phyloP scores from a whole-genome alignment of 2,329 filamentous ascomycete species.

The Alternaria sp. region DNA sequence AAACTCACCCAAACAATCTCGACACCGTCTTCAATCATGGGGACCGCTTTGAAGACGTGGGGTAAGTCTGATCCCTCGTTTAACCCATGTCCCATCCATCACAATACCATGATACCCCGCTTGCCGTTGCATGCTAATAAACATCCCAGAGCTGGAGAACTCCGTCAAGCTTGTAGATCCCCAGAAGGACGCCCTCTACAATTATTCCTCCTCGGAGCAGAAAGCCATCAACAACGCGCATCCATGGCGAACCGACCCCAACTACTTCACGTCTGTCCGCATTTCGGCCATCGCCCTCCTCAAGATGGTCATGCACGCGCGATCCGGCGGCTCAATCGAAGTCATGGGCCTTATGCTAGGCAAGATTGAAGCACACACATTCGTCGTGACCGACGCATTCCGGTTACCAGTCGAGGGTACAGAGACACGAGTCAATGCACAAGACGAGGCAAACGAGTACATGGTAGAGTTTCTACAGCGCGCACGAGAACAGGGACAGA shows the following conservation, averaged over 20 bases:
- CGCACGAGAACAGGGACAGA: conserved; percentile 76
- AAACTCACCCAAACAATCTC: conserved; percentile 11
- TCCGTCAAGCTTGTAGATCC: conserved; percentile 82
- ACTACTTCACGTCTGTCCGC: conserved; percentile 92
- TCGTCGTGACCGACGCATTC: conserved; percentile 94
- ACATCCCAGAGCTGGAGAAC: conserved; percentile 82
- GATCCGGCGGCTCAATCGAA: conserved; percentile 90
- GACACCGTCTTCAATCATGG: conserved; percentile 36
- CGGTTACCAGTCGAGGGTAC: conserved; percentile 95
- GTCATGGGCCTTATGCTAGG: conserved; percentile 99
- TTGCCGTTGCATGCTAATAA: conserved; percentile 24
- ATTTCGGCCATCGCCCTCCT: conserved; percentile 93
- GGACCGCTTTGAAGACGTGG: conserved; percentile 49
- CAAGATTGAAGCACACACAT: conserved; percentile 83
- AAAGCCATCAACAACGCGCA: conserved; percentile 69
- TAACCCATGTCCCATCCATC: background rate
- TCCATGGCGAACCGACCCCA: conserved; percentile 80
- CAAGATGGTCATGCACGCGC: conserved; percentile 99
- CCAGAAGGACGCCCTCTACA: conserved; percentile 89
- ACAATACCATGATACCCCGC: conserved; percentile 20
- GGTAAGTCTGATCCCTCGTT: conserved; percentile 31
- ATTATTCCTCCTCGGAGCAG: conserved; percentile 75
- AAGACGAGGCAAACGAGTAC: conserved; percentile 96
- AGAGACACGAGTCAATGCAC: conserved; percentile 97
- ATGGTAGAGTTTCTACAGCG: conserved; percentile 85